phyloP scores from a whole-genome alignment of 139 green algal genomes.

The Diplosphaera chodatii region DNA sequence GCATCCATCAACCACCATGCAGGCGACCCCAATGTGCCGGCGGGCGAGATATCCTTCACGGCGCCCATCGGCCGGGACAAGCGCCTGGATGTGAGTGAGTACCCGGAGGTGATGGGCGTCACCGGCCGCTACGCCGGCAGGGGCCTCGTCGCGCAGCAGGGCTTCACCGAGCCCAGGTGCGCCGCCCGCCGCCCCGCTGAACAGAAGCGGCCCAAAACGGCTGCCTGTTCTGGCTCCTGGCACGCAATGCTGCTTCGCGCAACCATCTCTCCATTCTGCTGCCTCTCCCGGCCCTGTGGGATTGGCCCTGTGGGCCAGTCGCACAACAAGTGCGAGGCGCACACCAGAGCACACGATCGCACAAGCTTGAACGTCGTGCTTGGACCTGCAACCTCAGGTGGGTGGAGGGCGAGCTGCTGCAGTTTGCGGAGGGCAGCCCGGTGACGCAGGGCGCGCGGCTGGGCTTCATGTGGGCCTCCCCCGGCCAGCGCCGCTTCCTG shows the following conservation, averaged over 20 bases:
- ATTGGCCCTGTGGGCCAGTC: no score
- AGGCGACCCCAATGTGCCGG: conserved; percentile 85
- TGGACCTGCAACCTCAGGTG: no score
- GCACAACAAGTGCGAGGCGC: no score
- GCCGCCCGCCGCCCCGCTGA: no score
- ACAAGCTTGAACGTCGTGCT: no score
- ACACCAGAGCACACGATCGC: no score
- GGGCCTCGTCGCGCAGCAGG: conserved; percentile 70
- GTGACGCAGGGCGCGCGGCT: conserved; percentile 56
- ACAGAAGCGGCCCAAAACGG: no score
- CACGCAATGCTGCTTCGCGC: no score
- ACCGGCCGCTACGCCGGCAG: conserved; percentile 67
- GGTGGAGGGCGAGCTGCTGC: conserved; percentile 90
- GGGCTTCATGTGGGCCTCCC: conserved; percentile 75
- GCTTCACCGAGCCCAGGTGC: conserved; percentile 47
- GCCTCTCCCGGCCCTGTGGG: no score
- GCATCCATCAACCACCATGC: no score
- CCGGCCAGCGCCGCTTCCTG: not conserved
- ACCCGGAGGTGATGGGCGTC: conserved; percentile 83
- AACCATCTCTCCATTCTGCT: no score
- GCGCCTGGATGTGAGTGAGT: conserved; percentile 34
- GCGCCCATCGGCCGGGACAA: conserved; percentile 45
- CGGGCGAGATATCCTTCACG: conserved; percentile 72
- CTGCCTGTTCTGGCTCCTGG: no score
- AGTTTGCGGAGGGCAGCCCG: conserved; percentile 46